These are phyloP conservation scores for Penicillium paxilli DNA, from an alignment of 495 filamentous ascomycete genomes.

Conservation along the genomic window DNA sequence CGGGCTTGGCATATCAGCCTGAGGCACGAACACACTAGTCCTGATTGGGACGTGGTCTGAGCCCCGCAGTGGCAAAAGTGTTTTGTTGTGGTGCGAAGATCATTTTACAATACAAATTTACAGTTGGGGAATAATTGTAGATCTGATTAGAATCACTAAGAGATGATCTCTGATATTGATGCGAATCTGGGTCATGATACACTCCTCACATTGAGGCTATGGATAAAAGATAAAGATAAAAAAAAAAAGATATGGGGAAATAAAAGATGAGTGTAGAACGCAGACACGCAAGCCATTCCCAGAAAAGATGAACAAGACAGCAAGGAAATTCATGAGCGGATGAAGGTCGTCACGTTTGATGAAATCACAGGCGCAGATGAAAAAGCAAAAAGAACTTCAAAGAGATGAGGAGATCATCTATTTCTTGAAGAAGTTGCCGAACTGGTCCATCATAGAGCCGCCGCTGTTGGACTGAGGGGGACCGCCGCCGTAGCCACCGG, in stretches of 20 bases:
- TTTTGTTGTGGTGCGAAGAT: background rate
- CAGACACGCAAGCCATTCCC: conserved; percentile 14
- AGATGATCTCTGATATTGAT: conserved; percentile 16
- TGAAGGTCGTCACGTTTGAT: conserved; percentile 15
- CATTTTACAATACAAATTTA: background rate
- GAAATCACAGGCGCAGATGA: background rate
- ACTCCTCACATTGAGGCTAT: background rate
- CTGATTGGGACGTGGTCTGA: background rate
- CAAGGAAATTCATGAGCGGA: conserved; percentile 29
- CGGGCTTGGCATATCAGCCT: conserved; percentile 35
- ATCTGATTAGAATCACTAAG: conserved; percentile 3
- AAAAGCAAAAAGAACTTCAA: background rate
- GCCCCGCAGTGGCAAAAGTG: conserved; percentile 12
- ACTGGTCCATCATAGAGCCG: conserved; percentile 40
- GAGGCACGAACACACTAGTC: conserved; percentile 11
- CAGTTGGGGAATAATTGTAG: background rate
- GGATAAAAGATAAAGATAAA: conserved; percentile 5
- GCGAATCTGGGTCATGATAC: conserved; percentile 21
- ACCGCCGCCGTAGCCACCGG: conserved; percentile 16
- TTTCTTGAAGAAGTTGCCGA: conserved; percentile 47
- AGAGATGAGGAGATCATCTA: conserved; percentile 20
- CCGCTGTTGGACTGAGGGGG: conserved; percentile 20
- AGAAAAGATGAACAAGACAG: conserved; percentile 8
- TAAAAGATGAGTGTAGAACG: no score
- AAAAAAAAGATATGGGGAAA: conserved; percentile 3